phyloP scores from a whole-genome alignment of 2,329 filamentous ascomycete species.

The Xylaria sp. region DNA sequence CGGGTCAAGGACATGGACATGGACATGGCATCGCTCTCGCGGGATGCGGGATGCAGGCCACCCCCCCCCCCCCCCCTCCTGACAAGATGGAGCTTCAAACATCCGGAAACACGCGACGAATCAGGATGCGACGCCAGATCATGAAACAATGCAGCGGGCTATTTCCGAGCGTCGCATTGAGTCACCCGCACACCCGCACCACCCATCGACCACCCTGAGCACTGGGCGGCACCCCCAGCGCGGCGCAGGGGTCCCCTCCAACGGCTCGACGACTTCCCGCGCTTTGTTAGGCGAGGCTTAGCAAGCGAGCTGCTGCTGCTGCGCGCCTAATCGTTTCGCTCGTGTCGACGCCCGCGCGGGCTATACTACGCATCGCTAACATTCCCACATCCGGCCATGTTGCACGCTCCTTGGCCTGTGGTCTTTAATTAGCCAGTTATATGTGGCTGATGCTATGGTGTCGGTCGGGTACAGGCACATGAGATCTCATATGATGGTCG shows the following conservation, averaged over 20 bases:
- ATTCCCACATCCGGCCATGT: background rate
- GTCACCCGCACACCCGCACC: background rate
- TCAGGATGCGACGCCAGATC: background rate
- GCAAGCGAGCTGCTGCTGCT: background rate
- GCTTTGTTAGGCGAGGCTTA: conserved; percentile 22
- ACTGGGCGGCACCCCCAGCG: background rate
- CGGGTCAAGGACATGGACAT: too few relatives aligned
- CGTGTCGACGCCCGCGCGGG: background rate
- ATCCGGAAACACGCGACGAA: conserved; percentile 20
- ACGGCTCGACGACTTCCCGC: conserved; percentile 18
- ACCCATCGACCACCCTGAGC: too few relatives aligned
- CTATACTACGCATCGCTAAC: conserved; percentile 1
- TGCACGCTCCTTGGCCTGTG: background rate
- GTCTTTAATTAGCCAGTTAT: conserved; percentile 12
- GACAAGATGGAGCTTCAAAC: conserved; percentile 1
- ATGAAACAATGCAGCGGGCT: conserved; percentile 11
- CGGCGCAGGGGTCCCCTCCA: background rate
- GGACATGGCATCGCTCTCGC: background rate
- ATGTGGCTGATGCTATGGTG: conserved; percentile 13
- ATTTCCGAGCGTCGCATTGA: conserved; percentile 18
- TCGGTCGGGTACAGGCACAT: background rate
- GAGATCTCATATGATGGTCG: background rate
- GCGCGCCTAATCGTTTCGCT: conserved; percentile 6
- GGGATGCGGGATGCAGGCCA: background rate
- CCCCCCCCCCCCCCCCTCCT: background rate